Base-by-base conservation (phyloP, 192 early-diverging fungal genomes). In the Coemansia sp. region DNA sequence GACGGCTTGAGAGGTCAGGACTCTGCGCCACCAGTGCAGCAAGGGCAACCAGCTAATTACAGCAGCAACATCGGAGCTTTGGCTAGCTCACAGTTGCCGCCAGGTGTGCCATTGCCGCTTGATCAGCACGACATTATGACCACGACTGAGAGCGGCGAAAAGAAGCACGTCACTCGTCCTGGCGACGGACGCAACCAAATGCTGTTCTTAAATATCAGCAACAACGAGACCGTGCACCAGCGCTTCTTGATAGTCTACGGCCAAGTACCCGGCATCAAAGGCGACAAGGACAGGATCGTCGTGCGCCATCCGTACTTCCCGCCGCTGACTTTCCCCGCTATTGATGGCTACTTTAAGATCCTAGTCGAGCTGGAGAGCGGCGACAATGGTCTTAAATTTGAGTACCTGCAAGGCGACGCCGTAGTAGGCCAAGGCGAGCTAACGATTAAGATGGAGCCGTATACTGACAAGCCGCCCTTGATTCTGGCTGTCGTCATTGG, bases 301-400 rank as follows among this genome's bases (percentile, higher is more conserved):
- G 71, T 84, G 22, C 77, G 72, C 27, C 74, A 83, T n/a, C 70
- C 74, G 29, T 81, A 72, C 68, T 90, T 87, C 39, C 89, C 89
- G 18, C 68, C 81, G 18, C 73, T 83, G 8, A 66, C 57, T 3
- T 90, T 87, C 68, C 88, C 87, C 0, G 81, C 81, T 29, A 75
- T 86, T 8, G 78, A 88, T 52, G 86, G 86, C 12, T 81, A 85
- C 72, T 90, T 89, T 62, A 90, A 90, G 73, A 78, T 75, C 10
- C 77, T 90, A 22, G 88, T 87, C 0, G 87, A 88, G 70, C 78
- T 90, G 29, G 79, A 84, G 64, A 85, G 71, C 66, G 89, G 89
- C 41, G 70, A 66, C 34, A 90, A 90, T 57, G 68, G 68, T 6
- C 78, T 90, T n/a, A 73, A 41, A 52, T 87, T 90, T 43, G 78